Evolutionary conservation across 2,329 filamentous ascomycete genomes (phyloP).

Genomic region (Grosmannia serpens): DNA sequence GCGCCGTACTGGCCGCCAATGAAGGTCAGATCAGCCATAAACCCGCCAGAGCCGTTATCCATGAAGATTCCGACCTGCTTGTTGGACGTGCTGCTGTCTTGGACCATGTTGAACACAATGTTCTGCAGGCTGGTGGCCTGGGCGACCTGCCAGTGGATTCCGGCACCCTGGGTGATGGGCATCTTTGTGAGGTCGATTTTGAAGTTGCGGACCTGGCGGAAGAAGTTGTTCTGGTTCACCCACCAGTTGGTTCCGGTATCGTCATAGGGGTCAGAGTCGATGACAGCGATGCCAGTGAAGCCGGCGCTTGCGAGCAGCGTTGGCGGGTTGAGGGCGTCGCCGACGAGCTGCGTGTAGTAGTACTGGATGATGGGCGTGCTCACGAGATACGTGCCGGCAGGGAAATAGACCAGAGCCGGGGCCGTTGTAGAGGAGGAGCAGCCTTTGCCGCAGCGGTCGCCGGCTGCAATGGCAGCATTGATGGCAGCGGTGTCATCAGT

Average conservation of each 20-base stretch:
- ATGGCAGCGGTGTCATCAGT: conserved; percentile 85
- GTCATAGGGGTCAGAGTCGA: conserved; percentile 80
- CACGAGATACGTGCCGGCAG: conserved; percentile 74
- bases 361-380: conserved; percentile 68
- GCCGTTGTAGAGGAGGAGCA: conserved; percentile 78
- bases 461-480: conserved; percentile 69
- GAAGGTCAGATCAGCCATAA: conserved; percentile 74
- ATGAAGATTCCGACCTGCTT: conserved; percentile 70
- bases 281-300: conserved; percentile 78
- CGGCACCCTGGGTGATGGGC: conserved; percentile 48
- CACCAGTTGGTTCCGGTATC: conserved; percentile 59
- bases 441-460: conserved; percentile 64
- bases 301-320: conserved; percentile 60
- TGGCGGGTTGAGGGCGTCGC: conserved; percentile 62
- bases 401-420: conserved; percentile 86
- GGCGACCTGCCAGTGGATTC: conserved; percentile 80
- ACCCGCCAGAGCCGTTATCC: conserved; percentile 75
- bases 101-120: conserved; percentile 68
- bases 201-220: conserved; percentile 73
- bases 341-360: conserved; percentile 91
- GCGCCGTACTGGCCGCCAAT: conserved; percentile 69
- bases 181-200: conserved; percentile 62
- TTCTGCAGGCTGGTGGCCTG: conserved; percentile 73
- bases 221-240: conserved; percentile 76
- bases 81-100: conserved; percentile 52